phyloP scores from a whole-genome alignment of 257 asterid species.

The Solanum habrochaites region DNA sequence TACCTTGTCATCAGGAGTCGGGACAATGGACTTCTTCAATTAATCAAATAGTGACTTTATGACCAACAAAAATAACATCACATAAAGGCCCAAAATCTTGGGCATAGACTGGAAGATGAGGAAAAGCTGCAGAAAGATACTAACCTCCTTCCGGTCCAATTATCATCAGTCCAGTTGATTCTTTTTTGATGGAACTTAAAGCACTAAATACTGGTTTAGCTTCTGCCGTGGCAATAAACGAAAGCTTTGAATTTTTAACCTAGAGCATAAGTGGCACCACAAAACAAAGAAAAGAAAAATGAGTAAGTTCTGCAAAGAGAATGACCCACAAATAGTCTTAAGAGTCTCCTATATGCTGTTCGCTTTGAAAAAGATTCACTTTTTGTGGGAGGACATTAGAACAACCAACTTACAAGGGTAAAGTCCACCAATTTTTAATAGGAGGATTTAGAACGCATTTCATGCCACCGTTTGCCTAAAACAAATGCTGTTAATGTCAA shows the following conservation, averaged over 20 bases:
- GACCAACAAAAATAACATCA: background rate
- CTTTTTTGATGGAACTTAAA: constrained; percentile 28
- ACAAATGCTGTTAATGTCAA: background rate
- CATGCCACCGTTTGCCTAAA: constrained; percentile 83
- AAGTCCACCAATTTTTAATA: constrained; percentile 33
- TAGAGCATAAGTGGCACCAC: constrained; percentile 6
- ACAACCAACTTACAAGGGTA: constrained; percentile 39
- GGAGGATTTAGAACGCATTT: constrained; percentile 77
- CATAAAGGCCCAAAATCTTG: background rate
- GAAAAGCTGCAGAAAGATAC: background rate
- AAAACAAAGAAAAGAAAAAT: background rate
- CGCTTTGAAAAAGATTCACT: background rate
- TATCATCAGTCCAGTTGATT: constrained; percentile 53
- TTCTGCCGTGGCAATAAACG: constrained; percentile 76
- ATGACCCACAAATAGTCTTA: no score
- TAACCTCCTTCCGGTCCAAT: constrained; percentile 99
- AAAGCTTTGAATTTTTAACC: constrained; percentile 55
- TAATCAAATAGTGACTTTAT: background rate
- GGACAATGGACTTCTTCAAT: background rate
- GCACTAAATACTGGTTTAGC: constrained; percentile 52
- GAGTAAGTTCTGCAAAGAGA: background rate
- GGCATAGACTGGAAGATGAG: background rate
- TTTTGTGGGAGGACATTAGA: background rate
- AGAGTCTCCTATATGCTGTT: background rate
- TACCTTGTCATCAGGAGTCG: background rate